Evolutionary conservation across 2,329 filamentous ascomycete genomes (phyloP).

Genomic region (Clarireedia hainanense): DNA sequence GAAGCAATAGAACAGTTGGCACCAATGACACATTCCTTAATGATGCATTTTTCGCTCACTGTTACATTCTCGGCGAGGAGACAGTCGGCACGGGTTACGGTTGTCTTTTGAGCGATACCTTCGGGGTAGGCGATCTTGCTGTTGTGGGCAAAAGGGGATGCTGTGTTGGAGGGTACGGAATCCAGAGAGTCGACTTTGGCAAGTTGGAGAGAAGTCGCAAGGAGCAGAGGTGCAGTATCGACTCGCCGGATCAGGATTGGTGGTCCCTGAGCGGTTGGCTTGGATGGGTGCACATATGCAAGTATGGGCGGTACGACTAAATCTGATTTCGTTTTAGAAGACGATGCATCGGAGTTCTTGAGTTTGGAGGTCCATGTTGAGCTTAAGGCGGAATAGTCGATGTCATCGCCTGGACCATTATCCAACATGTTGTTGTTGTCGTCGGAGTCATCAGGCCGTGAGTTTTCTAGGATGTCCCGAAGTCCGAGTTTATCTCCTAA

Average conservation of each 20-base stretch:
- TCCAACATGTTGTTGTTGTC: conserved; percentile 21
- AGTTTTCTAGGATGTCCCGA: conserved; percentile 52
- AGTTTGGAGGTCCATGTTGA: conserved; percentile 27
- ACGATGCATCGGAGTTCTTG: neutral
- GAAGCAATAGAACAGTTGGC: conserved; percentile 78
- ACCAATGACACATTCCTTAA: conserved; percentile 87
- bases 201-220: conserved; percentile 74
- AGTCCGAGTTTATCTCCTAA: conserved; percentile 72
- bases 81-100: conserved; percentile 73
- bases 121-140: conserved; percentile 78
- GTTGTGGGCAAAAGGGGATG: conserved; percentile 69
- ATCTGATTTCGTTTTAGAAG: conserved; percentile 15
- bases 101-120: conserved; percentile 71
- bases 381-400: conserved; percentile 25
- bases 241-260: conserved; percentile 74
- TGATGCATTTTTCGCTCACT: conserved; percentile 80
- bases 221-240: conserved; percentile 75
- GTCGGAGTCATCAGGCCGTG: conserved; percentile 33
- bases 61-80: conserved; percentile 84
- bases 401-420: conserved; percentile 22
- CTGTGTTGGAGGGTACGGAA: conserved; percentile 46
- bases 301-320: conserved; percentile 64
- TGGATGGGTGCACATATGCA: conserved; percentile 66
- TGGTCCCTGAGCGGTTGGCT: conserved; percentile 31
- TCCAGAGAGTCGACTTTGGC: conserved; percentile 73